Evolutionary conservation across 2,329 filamentous ascomycete species (phyloP).

Genomic region (Talaromyces sp.): DNA sequence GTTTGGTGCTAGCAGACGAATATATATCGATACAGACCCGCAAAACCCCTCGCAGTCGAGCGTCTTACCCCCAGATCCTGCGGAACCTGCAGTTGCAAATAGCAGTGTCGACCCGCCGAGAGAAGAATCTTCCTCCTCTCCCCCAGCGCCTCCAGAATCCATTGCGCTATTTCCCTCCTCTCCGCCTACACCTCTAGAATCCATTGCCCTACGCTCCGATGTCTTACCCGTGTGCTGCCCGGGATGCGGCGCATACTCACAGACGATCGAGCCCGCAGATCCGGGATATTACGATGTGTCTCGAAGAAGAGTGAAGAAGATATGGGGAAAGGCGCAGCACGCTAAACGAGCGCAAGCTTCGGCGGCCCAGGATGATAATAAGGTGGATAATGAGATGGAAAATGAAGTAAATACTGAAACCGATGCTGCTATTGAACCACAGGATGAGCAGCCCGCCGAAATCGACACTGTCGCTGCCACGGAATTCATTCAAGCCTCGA

Average conservation of each 20-base stretch:
- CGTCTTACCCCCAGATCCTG: not conserved
- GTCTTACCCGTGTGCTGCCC: conserved; percentile 53
- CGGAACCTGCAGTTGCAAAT: too few species aligned
- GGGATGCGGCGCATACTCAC: conserved; percentile 59
- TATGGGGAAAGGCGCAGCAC: conserved; percentile 10
- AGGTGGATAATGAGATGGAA: not conserved
- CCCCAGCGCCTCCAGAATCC: too few species aligned
- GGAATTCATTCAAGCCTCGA: conserved; percentile 18
- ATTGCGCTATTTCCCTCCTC: not conserved
- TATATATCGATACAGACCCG: not conserved
- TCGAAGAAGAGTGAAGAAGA: conserved; percentile 40
- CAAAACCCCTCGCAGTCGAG: not conserved
- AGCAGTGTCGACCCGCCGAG: not conserved
- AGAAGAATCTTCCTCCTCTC: not conserved
- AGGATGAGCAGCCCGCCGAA: not conserved
- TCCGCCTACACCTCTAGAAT: conserved; percentile 13
- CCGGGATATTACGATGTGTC: conserved; percentile 55
- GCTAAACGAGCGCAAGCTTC: not conserved
- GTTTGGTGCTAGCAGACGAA: not conserved
- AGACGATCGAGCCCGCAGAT: conserved; percentile 50
- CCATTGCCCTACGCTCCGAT: conserved; percentile 12
- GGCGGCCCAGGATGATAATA: not conserved
- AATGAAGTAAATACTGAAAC: not conserved
- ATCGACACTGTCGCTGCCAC: conserved; percentile 17
- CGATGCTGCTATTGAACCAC: conserved; percentile 3